Evolutionary conservation across 148 eudicot species (phyloP).

Genomic region (Drosera capensis): DNA sequence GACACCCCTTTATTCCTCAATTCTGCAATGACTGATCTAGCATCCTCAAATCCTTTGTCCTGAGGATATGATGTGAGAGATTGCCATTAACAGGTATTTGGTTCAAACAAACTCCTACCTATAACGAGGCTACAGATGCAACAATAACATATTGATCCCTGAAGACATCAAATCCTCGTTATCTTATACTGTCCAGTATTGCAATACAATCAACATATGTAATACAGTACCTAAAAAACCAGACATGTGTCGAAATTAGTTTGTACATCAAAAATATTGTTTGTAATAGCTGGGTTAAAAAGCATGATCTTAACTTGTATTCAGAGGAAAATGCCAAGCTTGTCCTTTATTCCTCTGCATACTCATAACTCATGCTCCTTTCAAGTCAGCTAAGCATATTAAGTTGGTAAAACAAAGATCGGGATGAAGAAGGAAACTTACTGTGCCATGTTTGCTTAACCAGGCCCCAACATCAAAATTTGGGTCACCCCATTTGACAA

Average conservation of each 20-base stretch:
- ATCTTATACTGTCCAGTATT: too few relatives aligned
- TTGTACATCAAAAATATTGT: too few relatives aligned
- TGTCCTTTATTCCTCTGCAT: too few relatives aligned
- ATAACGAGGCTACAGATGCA: neutral
- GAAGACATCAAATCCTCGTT: too few relatives aligned
- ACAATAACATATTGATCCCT: too few relatives aligned
- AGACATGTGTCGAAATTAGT: too few relatives aligned
- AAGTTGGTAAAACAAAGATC: neutral
- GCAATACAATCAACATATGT: too few relatives aligned
- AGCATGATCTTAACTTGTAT: too few relatives aligned
- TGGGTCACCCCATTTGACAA: slow-evolving; percentile 10
- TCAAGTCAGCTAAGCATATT: neutral
- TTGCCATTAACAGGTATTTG: neutral
- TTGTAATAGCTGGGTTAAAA: too few relatives aligned
- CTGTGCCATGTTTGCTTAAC: slow-evolving; percentile 22
- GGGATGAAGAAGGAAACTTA: slow-evolving; percentile 10
- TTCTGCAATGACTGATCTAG: slow-evolving; percentile 35
- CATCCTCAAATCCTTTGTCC: slow-evolving; percentile 55
- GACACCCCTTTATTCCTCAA: slow-evolving; percentile 26
- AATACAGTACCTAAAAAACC: too few relatives aligned
- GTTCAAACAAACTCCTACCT: neutral
- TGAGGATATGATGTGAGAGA: slow-evolving; percentile 4
- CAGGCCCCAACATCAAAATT: slow-evolving; percentile 21
- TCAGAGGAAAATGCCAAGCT: too few relatives aligned
- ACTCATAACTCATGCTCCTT: neutral